Conservation (phyloP, 495 filamentous ascomycete species). For the Neurospora sp. region DNA sequence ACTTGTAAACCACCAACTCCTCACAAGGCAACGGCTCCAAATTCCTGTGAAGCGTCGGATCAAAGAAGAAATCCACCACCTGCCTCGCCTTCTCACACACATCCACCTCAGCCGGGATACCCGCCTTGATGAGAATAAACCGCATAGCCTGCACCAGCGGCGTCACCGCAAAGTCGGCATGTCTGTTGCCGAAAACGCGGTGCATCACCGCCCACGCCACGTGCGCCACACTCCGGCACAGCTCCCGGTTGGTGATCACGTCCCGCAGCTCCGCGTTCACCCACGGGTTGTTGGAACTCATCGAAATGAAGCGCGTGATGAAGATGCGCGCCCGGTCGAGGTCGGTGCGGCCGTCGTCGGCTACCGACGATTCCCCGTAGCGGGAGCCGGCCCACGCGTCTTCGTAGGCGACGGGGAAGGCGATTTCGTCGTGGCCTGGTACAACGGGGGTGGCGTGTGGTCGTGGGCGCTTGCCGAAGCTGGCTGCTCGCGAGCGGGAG, state of each 20-base stretch:
- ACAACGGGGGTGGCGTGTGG: not conserved
- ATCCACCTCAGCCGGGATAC: constrained; percentile 14
- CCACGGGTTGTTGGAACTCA: constrained; percentile 15
- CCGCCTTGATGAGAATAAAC: constrained; percentile 26
- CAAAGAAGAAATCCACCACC: constrained; percentile 30
- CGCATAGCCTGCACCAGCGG: constrained; percentile 26
- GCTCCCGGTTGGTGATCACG: constrained; percentile 13
- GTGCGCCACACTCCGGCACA: constrained; percentile 11
- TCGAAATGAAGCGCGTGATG: constrained; percentile 18
- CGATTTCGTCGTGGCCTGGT: constrained; percentile 6
- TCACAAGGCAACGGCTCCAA: constrained; percentile 14
- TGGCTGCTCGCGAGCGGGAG: not conserved
- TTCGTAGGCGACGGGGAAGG: constrained; percentile 23
- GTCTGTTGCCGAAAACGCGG: constrained; percentile 19
- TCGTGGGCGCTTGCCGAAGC: not conserved
- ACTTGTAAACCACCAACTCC: constrained; percentile 16
- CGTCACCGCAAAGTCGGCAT: constrained; percentile 20
- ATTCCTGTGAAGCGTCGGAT: constrained; percentile 25
- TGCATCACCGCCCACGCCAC: constrained; percentile 19
- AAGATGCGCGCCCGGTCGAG: constrained; percentile 24
- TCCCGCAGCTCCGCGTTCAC: constrained; percentile 12
- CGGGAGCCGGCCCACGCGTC: constrained; percentile 18
- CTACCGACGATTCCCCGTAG: not conserved
- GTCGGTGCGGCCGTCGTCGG: constrained; percentile 8
- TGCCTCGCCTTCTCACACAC: constrained; percentile 5